A percentile compares a stretch with the other conserved stretches of the same genome.
Evolutionary conservation across 2,329 filamentous ascomycete genomes (phyloP).

Genomic region (Dissoconium aciculare): DNA sequence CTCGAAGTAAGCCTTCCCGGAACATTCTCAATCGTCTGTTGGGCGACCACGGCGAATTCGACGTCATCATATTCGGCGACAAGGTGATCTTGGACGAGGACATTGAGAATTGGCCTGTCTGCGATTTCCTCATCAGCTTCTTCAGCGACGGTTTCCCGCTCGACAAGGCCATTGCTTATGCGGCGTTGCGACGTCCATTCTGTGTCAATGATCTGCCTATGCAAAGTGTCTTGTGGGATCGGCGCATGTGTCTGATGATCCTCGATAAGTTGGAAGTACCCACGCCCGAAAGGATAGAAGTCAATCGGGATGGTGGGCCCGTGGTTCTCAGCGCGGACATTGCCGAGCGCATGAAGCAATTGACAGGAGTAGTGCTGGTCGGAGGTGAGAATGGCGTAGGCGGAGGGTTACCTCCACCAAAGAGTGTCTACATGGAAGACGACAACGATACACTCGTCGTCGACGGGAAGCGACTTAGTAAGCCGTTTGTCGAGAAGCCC

Average conservation of each 20-base stretch:
- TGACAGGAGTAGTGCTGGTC: slow-evolving; percentile 62
- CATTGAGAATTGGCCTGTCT: slow-evolving; percentile 90
- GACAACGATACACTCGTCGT: slow-evolving; percentile 78
- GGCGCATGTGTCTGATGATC: slow-evolving; percentile 73
- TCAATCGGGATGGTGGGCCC: slow-evolving; percentile 86
- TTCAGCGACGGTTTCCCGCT: slow-evolving; percentile 95
- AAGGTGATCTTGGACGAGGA: slow-evolving; percentile 97
- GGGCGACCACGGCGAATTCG: slow-evolving; percentile 80
- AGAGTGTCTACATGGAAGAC: slow-evolving; percentile 71
- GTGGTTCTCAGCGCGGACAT: slow-evolving; percentile 63
- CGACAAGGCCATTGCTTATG: slow-evolving; percentile 93
- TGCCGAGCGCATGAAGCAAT: slow-evolving; percentile 61
- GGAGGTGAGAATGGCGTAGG: slow-evolving; percentile 54
- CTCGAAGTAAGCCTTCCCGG: slow-evolving; percentile 87
- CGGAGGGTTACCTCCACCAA: slow-evolving; percentile 41
- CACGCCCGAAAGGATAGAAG: slow-evolving; percentile 75
- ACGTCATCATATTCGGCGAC: slow-evolving; percentile 94
- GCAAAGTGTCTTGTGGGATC: slow-evolving; percentile 95
- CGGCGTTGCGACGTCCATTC: slow-evolving; percentile 82
- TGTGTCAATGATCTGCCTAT: slow-evolving; percentile 96
- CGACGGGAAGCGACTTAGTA: slow-evolving; percentile 65
- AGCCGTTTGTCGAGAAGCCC: slow-evolving; percentile 96
- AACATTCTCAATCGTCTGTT: slow-evolving; percentile 92
- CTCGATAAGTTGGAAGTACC: slow-evolving; percentile 80
- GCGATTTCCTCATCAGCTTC: slow-evolving; percentile 94